Conservation (phyloP, 2,329 filamentous ascomycete species). For the Plectosphaerella plurivora region DNA sequence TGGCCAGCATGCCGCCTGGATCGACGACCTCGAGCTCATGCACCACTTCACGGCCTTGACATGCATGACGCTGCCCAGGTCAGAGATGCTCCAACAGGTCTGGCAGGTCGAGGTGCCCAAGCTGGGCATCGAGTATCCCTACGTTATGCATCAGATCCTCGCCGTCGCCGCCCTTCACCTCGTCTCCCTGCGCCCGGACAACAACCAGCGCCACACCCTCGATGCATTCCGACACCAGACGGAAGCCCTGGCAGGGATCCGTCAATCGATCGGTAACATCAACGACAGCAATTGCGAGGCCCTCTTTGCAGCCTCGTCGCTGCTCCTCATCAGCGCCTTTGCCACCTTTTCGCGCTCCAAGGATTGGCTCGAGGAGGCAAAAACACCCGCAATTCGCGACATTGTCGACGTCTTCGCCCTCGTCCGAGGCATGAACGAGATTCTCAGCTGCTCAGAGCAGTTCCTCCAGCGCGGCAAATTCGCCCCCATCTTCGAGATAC, state of each 20-base stretch:
- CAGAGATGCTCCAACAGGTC: constrained; percentile 19
- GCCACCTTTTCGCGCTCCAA: constrained; percentile 16
- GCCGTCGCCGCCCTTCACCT: constrained; percentile 24
- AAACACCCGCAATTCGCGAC: constrained; percentile 19
- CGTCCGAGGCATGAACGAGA: constrained; percentile 22
- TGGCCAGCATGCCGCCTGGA: constrained; percentile 17
- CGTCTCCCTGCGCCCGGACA: constrained; percentile 16
- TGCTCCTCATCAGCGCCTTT: constrained; percentile 26
- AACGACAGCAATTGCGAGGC: constrained; percentile 24
- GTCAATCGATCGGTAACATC: constrained; percentile 17
- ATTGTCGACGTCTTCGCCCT: constrained; percentile 26
- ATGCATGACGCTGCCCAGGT: constrained; percentile 22
- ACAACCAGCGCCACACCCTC: constrained; percentile 13
- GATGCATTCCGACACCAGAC: constrained; percentile 27
- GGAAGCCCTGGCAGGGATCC: constrained; percentile 23
- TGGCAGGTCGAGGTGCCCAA: constrained; percentile 23
- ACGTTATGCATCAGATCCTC: constrained; percentile 25
- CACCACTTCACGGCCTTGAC: constrained; percentile 27
- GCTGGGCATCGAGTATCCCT: constrained; percentile 19
- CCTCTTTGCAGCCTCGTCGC: constrained; percentile 24
- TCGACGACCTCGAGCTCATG: constrained; percentile 29
- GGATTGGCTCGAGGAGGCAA: constrained; percentile 6
- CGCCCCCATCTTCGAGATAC: constrained; percentile 13
- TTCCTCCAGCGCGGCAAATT: constrained; percentile 15
- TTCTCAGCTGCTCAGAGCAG: constrained; percentile 18